phyloP scores from a whole-genome alignment of 2,329 filamentous ascomycete species.

The Apiospora hydei region DNA sequence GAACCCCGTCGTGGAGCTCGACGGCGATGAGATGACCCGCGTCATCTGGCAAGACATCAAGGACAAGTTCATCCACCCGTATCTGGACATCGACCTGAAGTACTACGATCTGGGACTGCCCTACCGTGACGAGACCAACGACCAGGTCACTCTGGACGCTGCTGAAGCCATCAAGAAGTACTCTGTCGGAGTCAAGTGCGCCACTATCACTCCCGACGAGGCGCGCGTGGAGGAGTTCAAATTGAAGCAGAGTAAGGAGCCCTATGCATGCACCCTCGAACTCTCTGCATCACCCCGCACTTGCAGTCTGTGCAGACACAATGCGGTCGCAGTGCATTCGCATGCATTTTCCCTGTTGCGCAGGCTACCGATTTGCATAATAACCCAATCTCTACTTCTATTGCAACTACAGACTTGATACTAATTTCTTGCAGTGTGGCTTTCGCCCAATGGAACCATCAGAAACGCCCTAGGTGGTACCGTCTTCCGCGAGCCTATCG shows the following conservation, averaged over 20 bases:
- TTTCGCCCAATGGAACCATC: slow-evolving; percentile 94
- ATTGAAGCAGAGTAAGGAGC: slow-evolving; percentile 86
- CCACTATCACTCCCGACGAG: slow-evolving; percentile 98
- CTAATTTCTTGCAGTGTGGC: slow-evolving; percentile 74
- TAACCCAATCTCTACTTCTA: slow-evolving; percentile 27
- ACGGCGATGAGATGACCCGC: slow-evolving; percentile 95
- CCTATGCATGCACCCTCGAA: slow-evolving; percentile 19
- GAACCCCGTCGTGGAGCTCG: slow-evolving; percentile 97
- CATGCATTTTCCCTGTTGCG: not conserved
- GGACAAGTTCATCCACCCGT: slow-evolving; percentile 97
- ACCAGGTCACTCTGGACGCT: slow-evolving; percentile 93
- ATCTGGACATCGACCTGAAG: slow-evolving; percentile 97
- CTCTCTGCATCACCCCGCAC: slow-evolving; percentile 14
- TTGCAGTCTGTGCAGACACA: slow-evolving; percentile 1
- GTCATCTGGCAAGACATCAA: slow-evolving; percentile 99
- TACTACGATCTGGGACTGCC: slow-evolving; percentile 95
- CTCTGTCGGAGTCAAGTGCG: slow-evolving; percentile 98
- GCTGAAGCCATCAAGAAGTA: slow-evolving; percentile 99
- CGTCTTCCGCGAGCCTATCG: slow-evolving; percentile 98
- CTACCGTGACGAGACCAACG: slow-evolving; percentile 95
- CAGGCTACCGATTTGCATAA: not conserved
- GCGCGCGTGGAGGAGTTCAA: slow-evolving; percentile 96
- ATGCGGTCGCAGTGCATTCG: not conserved
- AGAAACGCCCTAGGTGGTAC: slow-evolving; percentile 83
- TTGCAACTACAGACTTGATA: slow-evolving; percentile 3